A percentile compares a stretch with the other conserved stretches of the same genome.
These are phyloP conservation scores for Schwanniomyces sp. DNA, from an alignment of 805 yeast genomes.

Conservation along the genomic window DNA sequence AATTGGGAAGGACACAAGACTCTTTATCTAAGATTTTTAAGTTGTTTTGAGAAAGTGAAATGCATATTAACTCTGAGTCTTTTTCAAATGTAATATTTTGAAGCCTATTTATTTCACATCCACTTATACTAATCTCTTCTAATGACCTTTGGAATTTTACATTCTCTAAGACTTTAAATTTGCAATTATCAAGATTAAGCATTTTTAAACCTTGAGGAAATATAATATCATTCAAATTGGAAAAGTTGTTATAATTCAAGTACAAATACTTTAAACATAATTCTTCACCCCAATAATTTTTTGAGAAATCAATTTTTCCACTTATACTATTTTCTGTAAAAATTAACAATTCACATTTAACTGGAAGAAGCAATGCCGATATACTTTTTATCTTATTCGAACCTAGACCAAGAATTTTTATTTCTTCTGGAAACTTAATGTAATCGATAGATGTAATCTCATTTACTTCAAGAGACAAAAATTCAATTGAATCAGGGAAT, in stretches of 20 bases:
- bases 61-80: constrained; percentile 6
- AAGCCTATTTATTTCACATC: constrained; percentile 13
- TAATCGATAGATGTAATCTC: constrained; percentile 12
- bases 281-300: constrained; percentile 10
- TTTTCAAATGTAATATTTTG: constrained; percentile 9
- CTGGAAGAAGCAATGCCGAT: constrained; percentile 10
- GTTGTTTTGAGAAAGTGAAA: constrained; percentile 14
- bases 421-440: constrained; percentile 12
- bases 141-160: constrained; percentile 9
- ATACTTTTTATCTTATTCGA: constrained; percentile 12
- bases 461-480: constrained; percentile 18
- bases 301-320: constrained; percentile 11
- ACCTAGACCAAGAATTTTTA: constrained; percentile 16
- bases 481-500: constrained; percentile 13
- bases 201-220: constrained; percentile 11
- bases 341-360: constrained; percentile 9
- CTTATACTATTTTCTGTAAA: constrained; percentile 17
- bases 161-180: constrained; percentile 6
- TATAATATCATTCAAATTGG: constrained; percentile 10
- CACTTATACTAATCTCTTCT: constrained; percentile 15
- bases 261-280: constrained; percentile 12
- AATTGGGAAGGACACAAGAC: constrained; percentile 7
- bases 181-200: constrained; percentile 17
- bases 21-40: constrained; percentile 1
- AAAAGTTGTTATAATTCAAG: constrained; percentile 13